Evolutionary conservation across 2,329 filamentous ascomycete genomes (phyloP), one percentile per base, ranked within the genome.

Genomic region (Beauveria sp.): DNA sequence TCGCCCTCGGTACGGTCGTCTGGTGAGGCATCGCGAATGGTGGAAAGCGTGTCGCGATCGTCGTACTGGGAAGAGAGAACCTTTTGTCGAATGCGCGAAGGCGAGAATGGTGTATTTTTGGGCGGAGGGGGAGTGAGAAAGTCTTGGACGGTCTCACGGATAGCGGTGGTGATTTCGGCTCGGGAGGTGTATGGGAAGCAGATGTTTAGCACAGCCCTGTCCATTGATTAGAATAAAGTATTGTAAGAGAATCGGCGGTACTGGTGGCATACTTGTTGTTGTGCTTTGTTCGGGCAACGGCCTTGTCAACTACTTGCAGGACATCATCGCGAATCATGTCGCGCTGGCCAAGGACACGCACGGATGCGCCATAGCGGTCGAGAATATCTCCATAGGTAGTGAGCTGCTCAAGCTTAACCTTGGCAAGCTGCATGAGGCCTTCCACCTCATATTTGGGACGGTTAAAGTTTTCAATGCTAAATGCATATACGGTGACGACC

Each of bases 381-480:
- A 99, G 82, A 28, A 99, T 80, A 70, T 96, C 93, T 34, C 95
- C 95, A 69, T 99, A 95, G 70, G 96, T 91, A 28, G 90, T 87
- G 68, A 99, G 80, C 74, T 99, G 95, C 63, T 89, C 86, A 28
- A 99, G 81, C 77, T 98, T 98, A 69, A 95, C 86, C 78, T 96
- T 97, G 63, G 93, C 93, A 81, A 99, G 91, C 71, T 96, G 89
- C 95, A 99, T 99, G 65, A 99, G 79, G 34, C 91, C 93, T 71
- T 97, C 92, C 9, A 99, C 95, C 74, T 99, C 95, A 75, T 96
- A 95, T 75, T 95, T 93, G 24, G 92, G 93, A 6, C 95, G 87
- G 74, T 98, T 96, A 79, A 96, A 99, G 78, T 99, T 99, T 76
- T 99, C 95, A 70, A 99, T 97, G 71, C 91, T 96, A 77, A 99